Evolutionary conservation across 202 grass and related monocot genomes (phyloP), one percentile per base, ranked within the genome.

Genomic region (Setaria viridis): DNA sequence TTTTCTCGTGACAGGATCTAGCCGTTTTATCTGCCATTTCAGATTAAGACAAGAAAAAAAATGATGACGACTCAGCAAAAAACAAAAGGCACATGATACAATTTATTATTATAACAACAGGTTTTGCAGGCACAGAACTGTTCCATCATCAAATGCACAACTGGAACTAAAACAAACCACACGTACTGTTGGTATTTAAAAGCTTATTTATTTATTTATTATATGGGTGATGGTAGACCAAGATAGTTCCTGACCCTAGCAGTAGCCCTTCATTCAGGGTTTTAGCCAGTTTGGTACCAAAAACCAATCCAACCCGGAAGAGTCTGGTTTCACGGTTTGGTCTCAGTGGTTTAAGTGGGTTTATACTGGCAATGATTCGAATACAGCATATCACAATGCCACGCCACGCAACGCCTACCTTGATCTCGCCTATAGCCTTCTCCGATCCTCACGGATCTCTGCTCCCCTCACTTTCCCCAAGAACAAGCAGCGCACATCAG

Each of bases 11-110:
- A 85, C 70, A 62, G 86, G 86, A 88, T 99, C 91, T 77, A 99
- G 73, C 78, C 79, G 86, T 94, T 99, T 99, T 85, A 99, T 94
- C 96, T 95, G 84, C 45, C 87, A 88, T 74, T 88, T 70, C 65
- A 87, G 57, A 78, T 21, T 33, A 83, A 34, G 37, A 80, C 66
- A 82, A 67, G 55, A 17, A 49, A 67, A 88, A 72, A 20, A 65
- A 48, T 43, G 17, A 72, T 32, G 48, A 79, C n/a, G 47, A 67
- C 25, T 79, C 57, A n/a, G 45, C 13, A 71, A 67, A 72, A 77
- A 71, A 67, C 59, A 77, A 78, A 70, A 60, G 32, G 49, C 34
- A 75, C 70, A 54, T 76, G 60, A 87, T 41, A 54, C 21, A 75
- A 80, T 42, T 54, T 67, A 67, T 9, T 50, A 67, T 42, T 82